These are phyloP conservation scores for Hygrophoropsis aurantiaca DNA, from an alignment of 768 basidiomycete genomes.

Conservation along the genomic window DNA sequence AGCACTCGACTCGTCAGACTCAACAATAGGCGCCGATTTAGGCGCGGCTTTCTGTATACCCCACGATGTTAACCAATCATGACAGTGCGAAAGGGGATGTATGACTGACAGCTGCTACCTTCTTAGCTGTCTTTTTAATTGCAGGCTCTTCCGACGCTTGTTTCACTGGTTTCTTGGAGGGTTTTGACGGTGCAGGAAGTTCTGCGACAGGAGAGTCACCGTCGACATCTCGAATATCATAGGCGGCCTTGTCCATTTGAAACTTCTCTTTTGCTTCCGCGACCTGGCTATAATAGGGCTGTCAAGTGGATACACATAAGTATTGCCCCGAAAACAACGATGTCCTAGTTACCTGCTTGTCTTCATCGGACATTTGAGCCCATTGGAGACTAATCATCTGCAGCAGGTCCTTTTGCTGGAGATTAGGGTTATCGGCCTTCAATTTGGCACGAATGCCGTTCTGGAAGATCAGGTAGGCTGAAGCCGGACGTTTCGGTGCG, in stretches of 20 bases:
- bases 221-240: constrained; percentile 54
- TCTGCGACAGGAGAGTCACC: constrained; percentile 46
- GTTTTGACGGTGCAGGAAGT: background rate
- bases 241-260: constrained; percentile 60
- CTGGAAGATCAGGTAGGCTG: constrained; percentile 93
- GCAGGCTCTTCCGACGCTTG: constrained; percentile 31
- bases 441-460: constrained; percentile 81
- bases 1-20: constrained; percentile 29
- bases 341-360: constrained; percentile 61
- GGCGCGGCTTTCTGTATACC: constrained; percentile 22
- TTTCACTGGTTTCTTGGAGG: constrained; percentile 11
- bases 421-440: constrained; percentile 59
- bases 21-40: constrained; percentile 23
- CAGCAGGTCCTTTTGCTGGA: constrained; percentile 74
- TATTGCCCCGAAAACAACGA: too few relatives aligned
- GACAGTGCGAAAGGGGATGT: constrained; percentile 5
- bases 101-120: constrained; percentile 19
- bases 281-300: constrained; percentile 41
- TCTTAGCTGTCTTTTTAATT: constrained; percentile 22
- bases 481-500: constrained; percentile 91
- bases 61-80: constrained; percentile 10
- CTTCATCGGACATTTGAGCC: constrained; percentile 61
- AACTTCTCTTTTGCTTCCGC: constrained; percentile 63
- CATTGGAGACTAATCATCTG: constrained; percentile 72
- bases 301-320: background rate